Evolutionary conservation across 2,329 filamentous ascomycete species (phyloP).

Genomic region (Pseudocercospora musae): DNA sequence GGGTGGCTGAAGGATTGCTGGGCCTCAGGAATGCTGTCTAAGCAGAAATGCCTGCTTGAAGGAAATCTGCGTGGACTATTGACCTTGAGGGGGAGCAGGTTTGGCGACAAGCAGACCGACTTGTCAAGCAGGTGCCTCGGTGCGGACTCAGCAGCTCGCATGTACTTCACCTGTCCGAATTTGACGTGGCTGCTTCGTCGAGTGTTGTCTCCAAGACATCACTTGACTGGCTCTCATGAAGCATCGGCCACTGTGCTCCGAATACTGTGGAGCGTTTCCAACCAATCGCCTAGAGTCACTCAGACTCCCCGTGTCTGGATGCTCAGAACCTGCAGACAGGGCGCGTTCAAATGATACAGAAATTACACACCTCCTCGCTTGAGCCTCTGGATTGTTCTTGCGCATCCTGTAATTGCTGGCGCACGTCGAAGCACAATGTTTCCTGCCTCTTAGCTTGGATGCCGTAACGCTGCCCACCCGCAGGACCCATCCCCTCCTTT

Average conservation of each 20-base stretch:
- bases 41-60: background rate
- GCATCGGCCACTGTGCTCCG: background rate
- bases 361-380: background rate
- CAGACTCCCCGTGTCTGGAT: background rate
- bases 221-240: background rate
- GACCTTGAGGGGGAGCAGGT: background rate
- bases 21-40: slow-evolving; percentile 39
- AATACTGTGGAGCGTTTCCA: background rate
- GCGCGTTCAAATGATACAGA: background rate
- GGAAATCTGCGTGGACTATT: background rate
- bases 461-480: background rate
- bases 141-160: background rate
- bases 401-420: background rate
- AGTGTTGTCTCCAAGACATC: background rate
- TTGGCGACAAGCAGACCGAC: background rate
- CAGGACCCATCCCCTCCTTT: background rate
- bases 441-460: background rate
- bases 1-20: slow-evolving; percentile 54
- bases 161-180: background rate
- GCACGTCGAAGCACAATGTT: background rate
- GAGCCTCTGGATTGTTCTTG: background rate
- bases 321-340: background rate
- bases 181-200: background rate
- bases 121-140: too few relatives aligned
- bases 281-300: background rate